phyloP scores from a whole-genome alignment of 2,329 filamentous ascomycete species.

The Aspergillus felis region DNA sequence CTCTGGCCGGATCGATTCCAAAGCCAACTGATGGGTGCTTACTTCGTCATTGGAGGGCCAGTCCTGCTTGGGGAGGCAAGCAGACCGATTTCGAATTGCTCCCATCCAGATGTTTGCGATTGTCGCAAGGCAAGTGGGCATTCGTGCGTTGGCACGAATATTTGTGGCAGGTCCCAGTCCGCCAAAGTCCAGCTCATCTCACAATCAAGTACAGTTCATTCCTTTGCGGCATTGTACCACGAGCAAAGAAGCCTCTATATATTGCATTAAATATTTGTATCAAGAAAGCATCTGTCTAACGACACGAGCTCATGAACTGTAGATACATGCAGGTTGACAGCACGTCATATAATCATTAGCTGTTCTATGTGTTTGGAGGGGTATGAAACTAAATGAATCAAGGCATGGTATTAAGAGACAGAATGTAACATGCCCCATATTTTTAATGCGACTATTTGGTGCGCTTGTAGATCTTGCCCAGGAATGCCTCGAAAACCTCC shows the following conservation, averaged over 20 bases:
- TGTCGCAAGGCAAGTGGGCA: neutral
- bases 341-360: neutral
- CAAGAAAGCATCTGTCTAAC: neutral
- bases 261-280: neutral
- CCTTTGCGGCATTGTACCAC: neutral
- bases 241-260: neutral
- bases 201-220: no score
- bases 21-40: neutral
- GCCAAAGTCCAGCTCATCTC: no score
- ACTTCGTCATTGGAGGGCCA: neutral
- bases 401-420: neutral
- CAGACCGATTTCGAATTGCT: neutral
- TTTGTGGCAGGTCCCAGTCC: neutral
- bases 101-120: neutral
- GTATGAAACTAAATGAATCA: neutral
- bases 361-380: neutral
- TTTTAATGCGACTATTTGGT: constrained; percentile 64
- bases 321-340: neutral
- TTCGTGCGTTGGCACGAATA: neutral
- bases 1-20: neutral
- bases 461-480: constrained; percentile 97
- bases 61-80: neutral
- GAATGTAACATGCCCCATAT: neutral
- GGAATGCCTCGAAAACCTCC: constrained; percentile 81
- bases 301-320: neutral